phyloP scores from a whole-genome alignment of 768 basidiomycete species.

The Trametes coccinea region DNA sequence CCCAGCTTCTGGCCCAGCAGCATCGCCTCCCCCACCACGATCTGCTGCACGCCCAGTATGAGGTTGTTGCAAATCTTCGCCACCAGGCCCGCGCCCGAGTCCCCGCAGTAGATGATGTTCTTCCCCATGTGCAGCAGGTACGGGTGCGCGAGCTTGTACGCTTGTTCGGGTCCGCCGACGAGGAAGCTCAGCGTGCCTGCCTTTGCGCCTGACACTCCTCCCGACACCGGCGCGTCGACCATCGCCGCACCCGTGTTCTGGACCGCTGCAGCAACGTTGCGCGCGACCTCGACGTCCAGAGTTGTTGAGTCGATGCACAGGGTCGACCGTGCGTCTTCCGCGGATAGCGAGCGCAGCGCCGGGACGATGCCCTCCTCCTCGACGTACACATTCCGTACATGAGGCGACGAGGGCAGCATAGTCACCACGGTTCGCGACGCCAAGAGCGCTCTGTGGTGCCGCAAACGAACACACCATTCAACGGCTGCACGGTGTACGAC shows the following conservation, averaged over 20 bases:
- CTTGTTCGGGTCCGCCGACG: slow-evolving; percentile 70
- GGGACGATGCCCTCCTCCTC: slow-evolving; percentile 63
- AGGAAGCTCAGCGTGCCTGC: slow-evolving; percentile 90
- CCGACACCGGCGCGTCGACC: slow-evolving; percentile 94
- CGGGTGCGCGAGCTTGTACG: slow-evolving; percentile 59
- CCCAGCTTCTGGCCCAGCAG: slow-evolving; percentile 82
- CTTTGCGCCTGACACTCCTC: slow-evolving; percentile 86
- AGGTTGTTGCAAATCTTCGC: slow-evolving; percentile 93
- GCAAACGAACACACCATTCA: not conserved
- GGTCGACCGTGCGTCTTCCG: slow-evolving; percentile 43
- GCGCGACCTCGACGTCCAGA: slow-evolving; percentile 76
- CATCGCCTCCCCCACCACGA: slow-evolving; percentile 90
- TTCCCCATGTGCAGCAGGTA: slow-evolving; percentile 75
- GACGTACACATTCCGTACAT: slow-evolving; percentile 77
- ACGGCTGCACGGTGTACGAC: not conserved
- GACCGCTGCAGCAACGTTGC: slow-evolving; percentile 59
- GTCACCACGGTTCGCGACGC: slow-evolving; percentile 73
- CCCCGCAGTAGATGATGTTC: slow-evolving; percentile 81
- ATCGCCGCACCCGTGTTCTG: slow-evolving; percentile 62
- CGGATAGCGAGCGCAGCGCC: slow-evolving; percentile 50
- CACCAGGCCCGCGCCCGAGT: slow-evolving; percentile 77
- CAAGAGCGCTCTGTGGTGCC: slow-evolving; percentile 52
- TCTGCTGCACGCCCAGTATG: slow-evolving; percentile 54
- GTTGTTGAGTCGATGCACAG: slow-evolving; percentile 91
- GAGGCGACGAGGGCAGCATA: slow-evolving; percentile 91